Percentiles rank a stretch among this genome's conserved stretches.
Evolutionary conservation across 495 filamentous ascomycete species (phyloP).

Genomic region (Bryoglossum gracile): DNA sequence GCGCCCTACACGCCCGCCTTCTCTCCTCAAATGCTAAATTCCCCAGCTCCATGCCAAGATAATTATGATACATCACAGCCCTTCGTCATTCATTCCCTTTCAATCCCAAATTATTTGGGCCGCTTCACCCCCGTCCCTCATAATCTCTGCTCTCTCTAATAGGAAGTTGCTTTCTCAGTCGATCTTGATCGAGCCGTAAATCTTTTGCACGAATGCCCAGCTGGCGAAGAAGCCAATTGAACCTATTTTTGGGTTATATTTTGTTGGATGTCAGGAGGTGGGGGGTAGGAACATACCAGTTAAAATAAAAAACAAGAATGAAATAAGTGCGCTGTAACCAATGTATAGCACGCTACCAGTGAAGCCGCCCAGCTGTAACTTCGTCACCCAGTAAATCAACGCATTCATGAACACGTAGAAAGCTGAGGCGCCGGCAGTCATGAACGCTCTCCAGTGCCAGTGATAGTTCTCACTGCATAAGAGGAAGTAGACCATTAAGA

Average conservation of each 20-base stretch:
- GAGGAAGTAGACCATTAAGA: slow-evolving; percentile 89
- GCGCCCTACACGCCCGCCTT: no score
- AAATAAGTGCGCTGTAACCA: slow-evolving; percentile 83
- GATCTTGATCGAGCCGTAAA: slow-evolving; percentile 94
- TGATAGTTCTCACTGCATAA: slow-evolving; percentile 96
- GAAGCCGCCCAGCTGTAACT: slow-evolving; percentile 75
- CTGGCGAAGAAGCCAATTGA: slow-evolving; percentile 93
- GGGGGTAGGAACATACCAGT: slow-evolving; percentile 58
- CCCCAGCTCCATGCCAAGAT: no score
- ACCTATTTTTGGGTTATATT: slow-evolving; percentile 41
- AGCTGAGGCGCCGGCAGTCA: slow-evolving; percentile 78
- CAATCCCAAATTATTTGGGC: no score
- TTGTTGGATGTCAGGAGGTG: slow-evolving; percentile 7
- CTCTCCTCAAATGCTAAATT: no score
- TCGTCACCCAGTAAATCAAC: slow-evolving; percentile 78
- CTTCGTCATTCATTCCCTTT: no score
- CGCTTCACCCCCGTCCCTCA: neutral
- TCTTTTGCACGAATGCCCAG: slow-evolving; percentile 88
- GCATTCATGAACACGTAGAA: slow-evolving; percentile 86
- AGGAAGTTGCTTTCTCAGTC: slow-evolving; percentile 46
- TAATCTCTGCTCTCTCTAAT: neutral
- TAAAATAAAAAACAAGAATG: slow-evolving; percentile 85
- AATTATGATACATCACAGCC: no score
- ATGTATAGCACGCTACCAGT: slow-evolving; percentile 86
- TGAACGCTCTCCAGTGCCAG: slow-evolving; percentile 96